Evolutionary conservation across 2,329 filamentous ascomycete species (phyloP).

Genomic region (Alternaria atra): DNA sequence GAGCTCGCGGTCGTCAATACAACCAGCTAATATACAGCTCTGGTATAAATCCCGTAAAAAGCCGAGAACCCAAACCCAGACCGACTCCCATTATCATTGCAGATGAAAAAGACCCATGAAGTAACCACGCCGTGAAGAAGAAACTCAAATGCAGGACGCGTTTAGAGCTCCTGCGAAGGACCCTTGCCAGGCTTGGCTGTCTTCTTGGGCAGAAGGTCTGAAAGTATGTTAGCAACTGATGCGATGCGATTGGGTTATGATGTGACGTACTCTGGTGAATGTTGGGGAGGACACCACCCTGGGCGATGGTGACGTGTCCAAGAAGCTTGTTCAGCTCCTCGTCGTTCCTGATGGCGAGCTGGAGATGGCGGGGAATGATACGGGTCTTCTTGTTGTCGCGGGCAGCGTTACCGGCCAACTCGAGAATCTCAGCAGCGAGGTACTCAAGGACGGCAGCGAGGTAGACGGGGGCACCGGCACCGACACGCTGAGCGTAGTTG

Average conservation of each 20-base stretch:
- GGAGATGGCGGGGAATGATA: constrained; percentile 98
- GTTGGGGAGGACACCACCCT: constrained; percentile 96
- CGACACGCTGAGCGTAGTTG: constrained; percentile 99
- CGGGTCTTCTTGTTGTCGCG: constrained; percentile 99
- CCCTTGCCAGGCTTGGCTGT: constrained; percentile 93
- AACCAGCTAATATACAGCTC: constrained; percentile 70
- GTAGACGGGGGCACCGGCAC: constrained; percentile 97
- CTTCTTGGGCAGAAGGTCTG: constrained; percentile 99
- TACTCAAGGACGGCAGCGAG: constrained; percentile 98
- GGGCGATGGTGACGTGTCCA: constrained; percentile 94
- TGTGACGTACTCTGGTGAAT: constrained; percentile 88
- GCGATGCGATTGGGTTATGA: neutral
- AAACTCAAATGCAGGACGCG: constrained; percentile 45
- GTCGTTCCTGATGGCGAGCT: constrained; percentile 99
- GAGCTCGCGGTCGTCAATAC: constrained; percentile 57
- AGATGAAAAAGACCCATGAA: constrained; percentile 64
- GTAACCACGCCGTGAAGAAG: constrained; percentile 56
- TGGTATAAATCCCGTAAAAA: constrained; percentile 60
- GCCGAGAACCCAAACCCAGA: constrained; percentile 66
- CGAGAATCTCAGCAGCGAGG: constrained; percentile 97
- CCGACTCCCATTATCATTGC: constrained; percentile 82
- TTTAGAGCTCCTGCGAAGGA: constrained; percentile 93
- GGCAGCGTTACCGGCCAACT: constrained; percentile 97
- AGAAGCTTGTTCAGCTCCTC: constrained; percentile 99
- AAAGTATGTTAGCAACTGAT: constrained; percentile 52